Evolutionary conservation across 768 basidiomycete genomes (phyloP).

Genomic region (Lactarius vividus): DNA sequence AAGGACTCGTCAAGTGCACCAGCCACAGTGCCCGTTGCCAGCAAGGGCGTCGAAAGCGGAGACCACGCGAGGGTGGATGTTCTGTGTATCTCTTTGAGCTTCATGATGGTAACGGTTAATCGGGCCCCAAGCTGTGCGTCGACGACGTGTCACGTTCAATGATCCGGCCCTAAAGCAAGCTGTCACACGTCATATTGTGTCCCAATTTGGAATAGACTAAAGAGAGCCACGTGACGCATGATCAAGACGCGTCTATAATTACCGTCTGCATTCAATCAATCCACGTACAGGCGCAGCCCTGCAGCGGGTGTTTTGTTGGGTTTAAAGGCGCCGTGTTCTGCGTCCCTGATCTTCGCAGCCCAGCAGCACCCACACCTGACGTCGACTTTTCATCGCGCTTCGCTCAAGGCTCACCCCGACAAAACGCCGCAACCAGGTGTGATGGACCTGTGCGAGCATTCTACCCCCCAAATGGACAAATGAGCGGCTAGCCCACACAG

Average conservation of each 20-base stretch:
- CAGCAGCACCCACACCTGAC: background rate
- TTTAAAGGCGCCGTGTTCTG: background rate
- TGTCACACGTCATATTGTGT: slow-evolving; percentile 4
- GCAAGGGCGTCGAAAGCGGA: slow-evolving; percentile 68
- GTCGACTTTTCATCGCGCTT: background rate
- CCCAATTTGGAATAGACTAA: background rate
- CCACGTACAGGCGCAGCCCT: background rate
- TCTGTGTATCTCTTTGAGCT: slow-evolving; percentile 78
- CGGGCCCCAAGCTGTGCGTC: background rate
- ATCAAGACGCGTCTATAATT: slow-evolving; percentile 8
- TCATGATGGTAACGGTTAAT: slow-evolving; percentile 45
- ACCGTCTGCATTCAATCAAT: background rate
- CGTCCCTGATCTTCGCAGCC: background rate
- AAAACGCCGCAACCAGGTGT: slow-evolving; percentile 19
- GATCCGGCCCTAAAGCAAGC: slow-evolving; percentile 20
- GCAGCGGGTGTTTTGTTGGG: background rate
- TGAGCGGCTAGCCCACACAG: slow-evolving; percentile 17
- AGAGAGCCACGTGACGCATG: slow-evolving; percentile 5
- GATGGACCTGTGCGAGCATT: slow-evolving; percentile 1
- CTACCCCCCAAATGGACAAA: slow-evolving; percentile 15
- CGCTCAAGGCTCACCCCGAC: background rate
- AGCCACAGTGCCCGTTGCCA: slow-evolving; percentile 93
- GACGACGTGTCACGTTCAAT: slow-evolving; percentile 20
- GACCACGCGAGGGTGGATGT: slow-evolving; percentile 93
- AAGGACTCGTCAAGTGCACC: slow-evolving; percentile 97